Percentiles rank a stretch among this genome's conserved stretches.
phyloP scores from a whole-genome alignment of 768 basidiomycete species.

The Leccinum boreale region DNA sequence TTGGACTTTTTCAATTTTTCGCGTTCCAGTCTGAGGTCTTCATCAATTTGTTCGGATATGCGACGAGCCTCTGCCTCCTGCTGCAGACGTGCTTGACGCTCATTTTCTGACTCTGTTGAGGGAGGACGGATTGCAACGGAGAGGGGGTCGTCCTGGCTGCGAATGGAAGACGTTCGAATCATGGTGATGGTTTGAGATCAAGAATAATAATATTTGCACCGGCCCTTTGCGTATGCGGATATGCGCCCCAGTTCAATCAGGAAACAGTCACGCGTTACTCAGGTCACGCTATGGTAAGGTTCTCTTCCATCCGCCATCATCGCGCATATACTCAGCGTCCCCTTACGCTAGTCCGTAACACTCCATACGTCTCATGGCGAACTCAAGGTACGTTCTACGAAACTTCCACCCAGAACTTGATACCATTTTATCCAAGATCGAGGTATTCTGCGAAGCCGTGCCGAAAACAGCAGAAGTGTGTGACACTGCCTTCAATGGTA shows the following conservation, averaged over 20 bases:
- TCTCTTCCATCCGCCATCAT: constrained; percentile 21
- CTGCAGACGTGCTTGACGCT: constrained; percentile 58
- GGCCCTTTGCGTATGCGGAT: background rate
- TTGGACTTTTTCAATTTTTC: constrained; percentile 62
- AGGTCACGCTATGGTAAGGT: constrained; percentile 31
- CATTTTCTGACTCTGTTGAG: constrained; percentile 57
- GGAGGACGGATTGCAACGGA: constrained; percentile 65
- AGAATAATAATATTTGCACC: constrained; percentile 4
- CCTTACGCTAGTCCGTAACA: constrained; percentile 73
- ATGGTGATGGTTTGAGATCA: constrained; percentile 36
- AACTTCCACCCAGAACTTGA: background rate
- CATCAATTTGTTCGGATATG: constrained; percentile 79
- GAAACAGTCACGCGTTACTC: constrained; percentile 25
- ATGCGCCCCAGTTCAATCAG: constrained; percentile 8
- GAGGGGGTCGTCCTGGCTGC: constrained; percentile 76
- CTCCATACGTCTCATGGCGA: constrained; percentile 94
- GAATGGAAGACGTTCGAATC: constrained; percentile 69
- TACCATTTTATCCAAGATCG: constrained; percentile 55
- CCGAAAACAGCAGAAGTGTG: constrained; percentile 93
- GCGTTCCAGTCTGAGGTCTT: constrained; percentile 68
- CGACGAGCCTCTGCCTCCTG: constrained; percentile 72
- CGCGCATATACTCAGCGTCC: constrained; percentile 13
- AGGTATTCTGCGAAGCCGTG: constrained; percentile 95
- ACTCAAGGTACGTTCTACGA: constrained; percentile 67
- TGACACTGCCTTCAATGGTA: background rate